phyloP scores from a whole-genome alignment of 2,329 filamentous ascomycete species.

The Talaromyces sp. region DNA sequence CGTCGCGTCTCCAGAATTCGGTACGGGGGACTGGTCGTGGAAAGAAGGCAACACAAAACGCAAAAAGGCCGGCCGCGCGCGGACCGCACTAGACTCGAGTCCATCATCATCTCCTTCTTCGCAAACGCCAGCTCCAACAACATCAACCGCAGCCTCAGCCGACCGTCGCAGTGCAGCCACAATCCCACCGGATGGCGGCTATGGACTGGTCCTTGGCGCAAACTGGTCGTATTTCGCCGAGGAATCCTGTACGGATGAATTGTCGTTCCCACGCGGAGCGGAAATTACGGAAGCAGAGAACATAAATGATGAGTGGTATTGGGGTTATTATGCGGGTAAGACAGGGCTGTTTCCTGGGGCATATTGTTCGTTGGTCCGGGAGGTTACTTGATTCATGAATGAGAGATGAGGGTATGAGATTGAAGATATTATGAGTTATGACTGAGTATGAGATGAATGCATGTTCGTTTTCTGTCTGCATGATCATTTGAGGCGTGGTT shows the following conservation, averaged over 20 bases:
- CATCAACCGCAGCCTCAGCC: background rate
- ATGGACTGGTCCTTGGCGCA: conserved; percentile 62
- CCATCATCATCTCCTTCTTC: conserved; percentile 1
- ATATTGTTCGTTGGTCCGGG: conserved; percentile 60
- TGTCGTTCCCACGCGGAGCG: conserved; percentile 78
- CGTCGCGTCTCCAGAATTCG: conserved; percentile 27
- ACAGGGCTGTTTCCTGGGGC: conserved; percentile 77
- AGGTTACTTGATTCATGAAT: conserved; percentile 26
- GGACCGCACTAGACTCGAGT: conserved; percentile 15
- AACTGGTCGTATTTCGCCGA: conserved; percentile 77
- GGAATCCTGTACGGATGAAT: conserved; percentile 59
- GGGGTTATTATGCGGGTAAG: conserved; percentile 77
- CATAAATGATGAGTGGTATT: conserved; percentile 87
- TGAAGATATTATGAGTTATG: background rate
- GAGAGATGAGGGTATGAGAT: background rate
- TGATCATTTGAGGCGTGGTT: background rate
- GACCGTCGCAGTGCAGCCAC: conserved; percentile 8
- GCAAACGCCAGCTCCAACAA: background rate
- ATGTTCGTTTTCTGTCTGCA: background rate
- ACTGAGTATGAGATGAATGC: background rate
- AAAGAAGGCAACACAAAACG: conserved; percentile 37
- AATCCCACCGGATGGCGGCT: conserved; percentile 74
- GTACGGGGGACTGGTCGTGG: conserved; percentile 42
- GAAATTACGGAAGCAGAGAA: conserved; percentile 81
- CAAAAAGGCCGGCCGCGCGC: conserved; percentile 37